A percentile compares a stretch with the other conserved stretches of the same genome.
These are phyloP conservation scores for Hansfordia pulvinata DNA, from an alignment of 2,329 filamentous ascomycete genomes.

Conservation along the genomic window DNA sequence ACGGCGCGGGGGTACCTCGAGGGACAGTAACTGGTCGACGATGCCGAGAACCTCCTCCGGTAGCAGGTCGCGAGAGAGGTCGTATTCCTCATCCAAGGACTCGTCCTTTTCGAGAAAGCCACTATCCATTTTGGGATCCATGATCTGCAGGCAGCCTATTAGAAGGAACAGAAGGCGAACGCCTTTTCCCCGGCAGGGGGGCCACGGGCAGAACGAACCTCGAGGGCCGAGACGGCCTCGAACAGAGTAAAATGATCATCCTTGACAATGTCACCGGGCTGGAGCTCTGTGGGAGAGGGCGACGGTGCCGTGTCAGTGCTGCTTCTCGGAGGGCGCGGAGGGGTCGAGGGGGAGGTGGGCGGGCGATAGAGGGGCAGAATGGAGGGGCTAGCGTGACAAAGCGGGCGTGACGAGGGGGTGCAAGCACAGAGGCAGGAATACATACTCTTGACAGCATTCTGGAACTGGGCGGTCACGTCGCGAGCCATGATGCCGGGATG, in stretches of 20 bases:
- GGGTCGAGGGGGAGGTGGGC: too few relatives aligned
- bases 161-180: background rate
- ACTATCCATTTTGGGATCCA: conserved; percentile 98
- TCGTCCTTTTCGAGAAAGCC: conserved; percentile 69
- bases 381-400: background rate
- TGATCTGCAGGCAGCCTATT: conserved; percentile 66
- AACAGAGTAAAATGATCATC: conserved; percentile 91
- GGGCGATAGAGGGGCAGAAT: too few relatives aligned
- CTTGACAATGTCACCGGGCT: conserved; percentile 75
- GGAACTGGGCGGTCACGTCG: conserved; percentile 46
- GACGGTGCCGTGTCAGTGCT: too few relatives aligned
- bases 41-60: conserved; percentile 80
- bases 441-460: conserved; percentile 37
- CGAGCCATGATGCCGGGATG: conserved; percentile 37
- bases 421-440: conserved; percentile 1
- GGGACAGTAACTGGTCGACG: conserved; percentile 82
- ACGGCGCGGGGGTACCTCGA: too few relatives aligned
- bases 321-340: too few relatives aligned
- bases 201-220: too few relatives aligned
- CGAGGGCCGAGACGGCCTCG: conserved; percentile 79
- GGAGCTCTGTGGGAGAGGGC: conserved; percentile 57
- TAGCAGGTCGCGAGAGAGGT: conserved; percentile 52
- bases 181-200: too few relatives aligned
- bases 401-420: too few relatives aligned
- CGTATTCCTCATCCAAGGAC: conserved; percentile 71